Evolutionary conservation across 768 basidiomycete species (phyloP).

Genomic region (Termitomyces sp.): DNA sequence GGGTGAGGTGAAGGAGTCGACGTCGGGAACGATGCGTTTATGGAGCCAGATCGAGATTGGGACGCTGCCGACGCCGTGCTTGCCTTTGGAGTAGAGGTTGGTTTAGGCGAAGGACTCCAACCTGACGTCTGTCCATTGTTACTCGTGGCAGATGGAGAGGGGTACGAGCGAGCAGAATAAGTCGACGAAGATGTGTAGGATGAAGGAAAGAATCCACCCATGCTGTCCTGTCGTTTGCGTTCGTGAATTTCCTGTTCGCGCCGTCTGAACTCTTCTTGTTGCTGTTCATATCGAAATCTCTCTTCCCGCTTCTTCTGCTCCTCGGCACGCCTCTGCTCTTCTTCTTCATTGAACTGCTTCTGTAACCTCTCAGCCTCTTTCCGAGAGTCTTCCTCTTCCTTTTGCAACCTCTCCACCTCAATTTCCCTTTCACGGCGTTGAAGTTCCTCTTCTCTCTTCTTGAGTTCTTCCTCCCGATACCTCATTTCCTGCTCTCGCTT

Average conservation of each 20-base stretch:
- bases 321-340: slow-evolving; percentile 18
- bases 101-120: slow-evolving; percentile 22
- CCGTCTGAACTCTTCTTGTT: slow-evolving; percentile 35
- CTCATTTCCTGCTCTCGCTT: slow-evolving; percentile 23
- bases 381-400: slow-evolving; percentile 20
- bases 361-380: slow-evolving; percentile 19
- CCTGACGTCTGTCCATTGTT: slow-evolving; percentile 21
- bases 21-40: slow-evolving; percentile 22
- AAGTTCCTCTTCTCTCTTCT: slow-evolving; percentile 24
- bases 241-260: slow-evolving; percentile 42
- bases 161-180: slow-evolving; percentile 6
- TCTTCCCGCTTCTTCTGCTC: slow-evolving; percentile 21
- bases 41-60: slow-evolving; percentile 24
- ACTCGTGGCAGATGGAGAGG: slow-evolving; percentile 9
- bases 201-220: slow-evolving; percentile 22
- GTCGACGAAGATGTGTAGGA: slow-evolving; percentile 16
- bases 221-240: slow-evolving; percentile 38
- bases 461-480: slow-evolving; percentile 29
- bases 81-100: slow-evolving; percentile 16
- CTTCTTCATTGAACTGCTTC: slow-evolving; percentile 19
- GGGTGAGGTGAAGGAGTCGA: slow-evolving; percentile 15
- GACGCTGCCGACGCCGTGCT: slow-evolving; percentile 20
- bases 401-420: slow-evolving; percentile 19
- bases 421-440: slow-evolving; percentile 19
- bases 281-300: slow-evolving; percentile 22